Evolutionary conservation across 768 basidiomycete species (phyloP).

Genomic region (Pulveroboletus sp.): DNA sequence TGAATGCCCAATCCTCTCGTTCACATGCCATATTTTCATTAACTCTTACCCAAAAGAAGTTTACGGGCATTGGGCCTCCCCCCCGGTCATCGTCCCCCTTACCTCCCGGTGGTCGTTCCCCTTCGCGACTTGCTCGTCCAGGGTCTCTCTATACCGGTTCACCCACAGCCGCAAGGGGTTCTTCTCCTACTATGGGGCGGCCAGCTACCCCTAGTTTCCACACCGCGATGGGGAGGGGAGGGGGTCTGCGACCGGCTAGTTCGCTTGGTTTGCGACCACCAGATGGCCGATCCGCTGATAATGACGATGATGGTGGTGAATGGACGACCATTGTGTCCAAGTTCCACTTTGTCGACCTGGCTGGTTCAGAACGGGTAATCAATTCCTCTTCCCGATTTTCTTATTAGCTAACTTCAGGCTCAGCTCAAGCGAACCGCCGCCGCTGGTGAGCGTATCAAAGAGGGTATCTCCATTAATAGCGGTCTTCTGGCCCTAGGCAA

Average conservation of each 20-base stretch:
- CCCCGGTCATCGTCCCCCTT: slow-evolving; percentile 76
- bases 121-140: slow-evolving; percentile 77
- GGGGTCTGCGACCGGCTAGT: slow-evolving; percentile 68
- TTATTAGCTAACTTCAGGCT: slow-evolving; percentile 18
- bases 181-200: slow-evolving; percentile 73
- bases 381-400: slow-evolving; percentile 3
- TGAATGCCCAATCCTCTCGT: slow-evolving; percentile 97
- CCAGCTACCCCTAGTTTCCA: slow-evolving; percentile 78
- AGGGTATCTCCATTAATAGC: slow-evolving; percentile 98
- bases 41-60: slow-evolving; percentile 89
- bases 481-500: slow-evolving; percentile 95
- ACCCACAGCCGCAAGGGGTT: slow-evolving; percentile 41
- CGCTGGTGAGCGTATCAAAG: slow-evolving; percentile 93
- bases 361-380: slow-evolving; percentile 87
- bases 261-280: slow-evolving; percentile 65
- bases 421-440: slow-evolving; percentile 96
- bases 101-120: slow-evolving; percentile 67
- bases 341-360: slow-evolving; percentile 98
- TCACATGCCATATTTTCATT: slow-evolving; percentile 99
- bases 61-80: slow-evolving; percentile 61
- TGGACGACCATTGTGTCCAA: slow-evolving; percentile 92
- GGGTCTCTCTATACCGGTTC: slow-evolving; percentile 62
- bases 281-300: slow-evolving; percentile 35
- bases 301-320: slow-evolving; percentile 67
- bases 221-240: slow-evolving; percentile 65